These are phyloP conservation scores for Skeletonema menzelii DNA, from an alignment of 108 stramenopile genomes.

Conservation along the genomic window DNA sequence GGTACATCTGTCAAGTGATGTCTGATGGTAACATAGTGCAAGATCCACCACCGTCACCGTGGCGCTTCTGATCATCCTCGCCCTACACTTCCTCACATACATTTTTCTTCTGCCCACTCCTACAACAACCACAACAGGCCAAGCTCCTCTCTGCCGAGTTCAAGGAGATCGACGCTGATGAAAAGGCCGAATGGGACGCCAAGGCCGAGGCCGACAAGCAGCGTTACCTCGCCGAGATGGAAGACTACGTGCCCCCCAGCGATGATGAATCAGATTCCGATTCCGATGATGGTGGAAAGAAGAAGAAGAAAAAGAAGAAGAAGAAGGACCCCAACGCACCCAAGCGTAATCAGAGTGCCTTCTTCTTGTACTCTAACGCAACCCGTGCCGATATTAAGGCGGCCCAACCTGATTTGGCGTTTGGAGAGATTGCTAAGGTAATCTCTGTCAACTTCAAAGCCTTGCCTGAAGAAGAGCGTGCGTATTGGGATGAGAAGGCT, in stretches of 20 bases:
- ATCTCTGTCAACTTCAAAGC: constrained; percentile 79
- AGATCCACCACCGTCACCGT: too few species aligned
- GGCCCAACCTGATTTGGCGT: constrained; percentile 69
- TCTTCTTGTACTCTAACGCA: constrained; percentile 77
- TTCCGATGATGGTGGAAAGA: constrained; percentile 17
- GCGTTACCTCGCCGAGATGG: constrained; percentile 7
- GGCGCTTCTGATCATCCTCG: not conserved
- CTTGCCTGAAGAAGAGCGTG: constrained; percentile 58
- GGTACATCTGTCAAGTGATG: not conserved
- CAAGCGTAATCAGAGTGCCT: constrained; percentile 75
- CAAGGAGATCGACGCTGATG: constrained; percentile 10
- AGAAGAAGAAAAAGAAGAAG: constrained; percentile 60
- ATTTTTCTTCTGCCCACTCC: not conserved
- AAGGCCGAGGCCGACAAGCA: constrained; percentile 13
- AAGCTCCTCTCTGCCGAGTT: constrained; percentile 22
- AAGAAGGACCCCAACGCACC: constrained; percentile 80
- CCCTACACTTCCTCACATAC: not conserved
- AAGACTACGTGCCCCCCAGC: constrained; percentile 61
- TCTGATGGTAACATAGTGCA: not conserved
- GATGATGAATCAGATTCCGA: constrained; percentile 44
- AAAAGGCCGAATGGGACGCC: constrained; percentile 12
- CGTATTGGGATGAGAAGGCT: constrained; percentile 75
- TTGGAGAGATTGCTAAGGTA: constrained; percentile 74
- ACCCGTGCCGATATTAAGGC: constrained; percentile 67
- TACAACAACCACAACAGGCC: not conserved